Percentiles rank a stretch among this genome's conserved stretches.
phyloP scores from a whole-genome alignment of 2,329 filamentous ascomycete species.

The Ophiostoma perfectum region DNA sequence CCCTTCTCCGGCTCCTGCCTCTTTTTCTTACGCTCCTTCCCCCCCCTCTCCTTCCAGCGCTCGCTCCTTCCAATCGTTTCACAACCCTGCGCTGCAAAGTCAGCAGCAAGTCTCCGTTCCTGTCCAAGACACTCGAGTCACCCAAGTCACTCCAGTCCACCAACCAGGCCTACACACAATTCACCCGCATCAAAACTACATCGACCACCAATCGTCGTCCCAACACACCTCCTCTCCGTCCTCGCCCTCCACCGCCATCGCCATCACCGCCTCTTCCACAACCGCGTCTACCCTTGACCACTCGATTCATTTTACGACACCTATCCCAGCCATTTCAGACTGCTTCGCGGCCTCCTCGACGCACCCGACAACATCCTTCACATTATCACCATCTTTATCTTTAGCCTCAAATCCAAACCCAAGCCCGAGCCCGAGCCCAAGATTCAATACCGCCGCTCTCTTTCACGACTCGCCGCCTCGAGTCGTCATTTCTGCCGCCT shows the following conservation, averaged over 20 bases:
- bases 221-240: slow-evolving; percentile 11
- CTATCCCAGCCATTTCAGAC: no score
- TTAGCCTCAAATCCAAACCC: slow-evolving; percentile 32
- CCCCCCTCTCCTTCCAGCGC: background rate
- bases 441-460: background rate
- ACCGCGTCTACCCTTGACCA: background rate
- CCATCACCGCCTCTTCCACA: background rate
- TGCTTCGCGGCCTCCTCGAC: background rate
- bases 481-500: slow-evolving; percentile 4
- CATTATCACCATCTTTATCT: slow-evolving; percentile 28
- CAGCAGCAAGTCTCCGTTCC: background rate
- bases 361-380: background rate
- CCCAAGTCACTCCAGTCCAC: slow-evolving; percentile 3
- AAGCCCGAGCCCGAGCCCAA: background rate
- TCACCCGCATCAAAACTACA: background rate
- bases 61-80: slow-evolving; percentile 20
- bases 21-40: slow-evolving; percentile 2
- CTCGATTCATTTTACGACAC: background rate
- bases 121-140: slow-evolving; percentile 6
- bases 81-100: slow-evolving; percentile 14
- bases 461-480: background rate
- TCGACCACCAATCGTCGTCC: background rate
- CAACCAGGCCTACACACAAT: background rate
- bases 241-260: slow-evolving; percentile 19
- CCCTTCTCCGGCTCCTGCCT: background rate